phyloP scores from a whole-genome alignment of 345 rosid species.

The Lenwebbia sp. region DNA sequence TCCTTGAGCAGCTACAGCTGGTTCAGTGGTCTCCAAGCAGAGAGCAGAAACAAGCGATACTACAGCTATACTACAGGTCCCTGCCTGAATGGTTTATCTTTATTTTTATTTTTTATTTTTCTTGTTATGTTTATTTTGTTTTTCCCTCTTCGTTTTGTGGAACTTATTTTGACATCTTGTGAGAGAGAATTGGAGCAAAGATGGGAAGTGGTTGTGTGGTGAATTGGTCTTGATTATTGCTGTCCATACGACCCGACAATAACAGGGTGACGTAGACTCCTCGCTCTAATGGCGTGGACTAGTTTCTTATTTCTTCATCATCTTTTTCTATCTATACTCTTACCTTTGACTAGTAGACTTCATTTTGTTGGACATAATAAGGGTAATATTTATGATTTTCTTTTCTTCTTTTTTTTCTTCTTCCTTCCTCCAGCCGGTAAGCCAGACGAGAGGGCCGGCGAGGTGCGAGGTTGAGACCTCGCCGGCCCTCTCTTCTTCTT shows the following conservation, averaged over 20 bases:
- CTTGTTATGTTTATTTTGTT: background rate
- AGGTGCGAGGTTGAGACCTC: too few species aligned
- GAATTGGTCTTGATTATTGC: background rate
- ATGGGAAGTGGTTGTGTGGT: background rate
- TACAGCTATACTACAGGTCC: background rate
- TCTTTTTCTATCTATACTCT: background rate
- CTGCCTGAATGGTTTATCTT: background rate
- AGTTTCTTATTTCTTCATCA: background rate
- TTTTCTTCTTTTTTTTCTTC: too few species aligned
- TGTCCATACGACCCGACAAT: background rate
- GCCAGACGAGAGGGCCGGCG: too few species aligned
- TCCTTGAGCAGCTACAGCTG: background rate
- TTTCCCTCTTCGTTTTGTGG: background rate
- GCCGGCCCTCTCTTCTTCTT: too few species aligned
- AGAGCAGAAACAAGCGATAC: background rate
- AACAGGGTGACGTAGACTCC: background rate
- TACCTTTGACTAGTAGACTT: background rate
- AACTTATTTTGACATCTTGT: background rate
- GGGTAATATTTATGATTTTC: accelerated
- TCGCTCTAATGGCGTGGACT: background rate
- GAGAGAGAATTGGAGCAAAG: background rate
- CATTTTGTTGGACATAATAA: background rate
- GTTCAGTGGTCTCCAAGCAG: background rate
- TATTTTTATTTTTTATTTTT: background rate
- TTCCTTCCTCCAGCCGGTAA: too few species aligned